Conservation (phyloP, 495 filamentous ascomycete species). For the Xylaria venustula region DNA sequence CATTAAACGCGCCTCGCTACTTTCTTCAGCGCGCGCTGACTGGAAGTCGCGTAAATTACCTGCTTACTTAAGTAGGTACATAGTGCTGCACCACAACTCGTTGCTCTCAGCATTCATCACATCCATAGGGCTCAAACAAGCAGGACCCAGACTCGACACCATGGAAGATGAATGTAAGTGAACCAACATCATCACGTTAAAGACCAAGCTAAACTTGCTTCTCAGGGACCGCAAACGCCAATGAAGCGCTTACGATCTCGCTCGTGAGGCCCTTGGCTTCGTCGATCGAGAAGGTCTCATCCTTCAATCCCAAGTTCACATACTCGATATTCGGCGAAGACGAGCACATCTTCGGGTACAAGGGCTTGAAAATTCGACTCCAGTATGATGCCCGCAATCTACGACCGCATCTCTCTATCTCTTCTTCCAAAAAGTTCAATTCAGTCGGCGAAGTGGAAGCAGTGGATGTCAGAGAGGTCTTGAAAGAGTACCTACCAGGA, state of each 20-base stretch:
- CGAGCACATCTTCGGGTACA: constrained; percentile 88
- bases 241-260: constrained; percentile 70
- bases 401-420: constrained; percentile 68
- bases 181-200: not conserved
- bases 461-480: constrained; percentile 60
- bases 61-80: no score
- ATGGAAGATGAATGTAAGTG: constrained; percentile 54
- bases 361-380: constrained; percentile 70
- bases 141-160: not conserved
- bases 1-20: no score
- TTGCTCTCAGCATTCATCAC: not conserved
- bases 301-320: constrained; percentile 83
- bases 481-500: constrained; percentile 67
- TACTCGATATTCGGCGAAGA: constrained; percentile 91
- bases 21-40: no score
- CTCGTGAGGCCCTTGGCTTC: constrained; percentile 59
- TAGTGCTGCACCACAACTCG: no score
- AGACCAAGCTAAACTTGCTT: constrained; percentile 12
- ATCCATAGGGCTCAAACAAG: not conserved
- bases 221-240: constrained; percentile 72
- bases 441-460: constrained; percentile 68
- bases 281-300: constrained; percentile 56
- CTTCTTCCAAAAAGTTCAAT: constrained; percentile 71
- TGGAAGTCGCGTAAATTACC: not conserved
- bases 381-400: constrained; percentile 80